These are phyloP conservation scores for Verticillium tricorpus DNA, from an alignment of 2,329 filamentous ascomycete genomes.

Conservation along the genomic window DNA sequence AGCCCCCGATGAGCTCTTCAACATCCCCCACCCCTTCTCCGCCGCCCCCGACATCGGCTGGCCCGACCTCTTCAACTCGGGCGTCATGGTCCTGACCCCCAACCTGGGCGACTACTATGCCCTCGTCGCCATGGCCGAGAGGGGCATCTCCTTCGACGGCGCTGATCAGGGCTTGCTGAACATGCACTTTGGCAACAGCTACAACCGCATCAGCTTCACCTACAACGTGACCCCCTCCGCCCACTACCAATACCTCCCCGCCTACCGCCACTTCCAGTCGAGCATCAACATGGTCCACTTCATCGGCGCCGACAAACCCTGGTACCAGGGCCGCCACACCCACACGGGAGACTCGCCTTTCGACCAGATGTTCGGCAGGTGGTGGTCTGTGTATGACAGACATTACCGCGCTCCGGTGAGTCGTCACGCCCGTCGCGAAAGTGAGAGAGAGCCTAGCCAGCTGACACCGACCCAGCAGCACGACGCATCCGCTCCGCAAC, in stretches of 20 bases:
- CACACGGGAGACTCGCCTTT: slow-evolving; percentile 59
- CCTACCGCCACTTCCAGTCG: slow-evolving; percentile 87
- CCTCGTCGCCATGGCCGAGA: slow-evolving; percentile 75
- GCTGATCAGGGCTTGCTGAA: slow-evolving; percentile 95
- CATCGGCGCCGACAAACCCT: slow-evolving; percentile 88
- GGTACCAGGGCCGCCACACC: slow-evolving; percentile 61
- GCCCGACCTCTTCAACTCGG: slow-evolving; percentile 98
- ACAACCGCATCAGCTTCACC: slow-evolving; percentile 84
- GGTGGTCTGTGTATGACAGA: slow-evolving; percentile 92
- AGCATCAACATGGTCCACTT: slow-evolving; percentile 91
- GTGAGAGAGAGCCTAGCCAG: background rate
- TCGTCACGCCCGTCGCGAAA: too few species aligned
- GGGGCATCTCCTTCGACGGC: slow-evolving; percentile 91
- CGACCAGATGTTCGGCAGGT: slow-evolving; percentile 77
- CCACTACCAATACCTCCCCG: slow-evolving; percentile 95
- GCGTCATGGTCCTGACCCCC: slow-evolving; percentile 86
- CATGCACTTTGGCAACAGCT: slow-evolving; percentile 82
- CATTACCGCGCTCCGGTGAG: slow-evolving; percentile 64
- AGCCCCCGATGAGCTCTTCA: slow-evolving; percentile 89
- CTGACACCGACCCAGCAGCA: slow-evolving; percentile 5
- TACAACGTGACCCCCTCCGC: slow-evolving; percentile 97
- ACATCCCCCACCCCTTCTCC: slow-evolving; percentile 53
- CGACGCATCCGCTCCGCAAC: background rate
- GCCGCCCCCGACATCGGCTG: slow-evolving; percentile 93
- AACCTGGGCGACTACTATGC: slow-evolving; percentile 85